Base-by-base conservation (phyloP, 208 protist genomes). In the Leptomonas pyrrhocoris region DNA sequence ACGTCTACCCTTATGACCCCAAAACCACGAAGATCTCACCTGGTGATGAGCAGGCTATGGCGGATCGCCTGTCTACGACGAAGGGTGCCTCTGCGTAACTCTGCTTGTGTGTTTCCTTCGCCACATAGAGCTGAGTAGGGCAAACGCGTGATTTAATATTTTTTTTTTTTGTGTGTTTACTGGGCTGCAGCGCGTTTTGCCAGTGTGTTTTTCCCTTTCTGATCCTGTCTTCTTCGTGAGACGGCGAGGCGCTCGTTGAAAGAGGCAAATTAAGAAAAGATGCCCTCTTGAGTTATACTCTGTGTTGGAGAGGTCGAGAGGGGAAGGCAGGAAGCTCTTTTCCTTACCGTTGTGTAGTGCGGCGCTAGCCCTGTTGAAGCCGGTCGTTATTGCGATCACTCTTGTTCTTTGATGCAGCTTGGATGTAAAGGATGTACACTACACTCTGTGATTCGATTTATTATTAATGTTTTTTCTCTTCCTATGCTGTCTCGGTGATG, bases 1-100 rank as follows among this genome's bases (percentile, higher is more conserved):
- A 92, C 61, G 87, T 95, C 27, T 93, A 92, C 48, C 87, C 87
- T n/a, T 80, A 91, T 68, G 90, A 93, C 65, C 88, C 87, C 3
- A 90, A 87, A 78, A 77, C 57, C 36, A 73, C 65, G 4, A 92
- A 69, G 42, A 93, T 95, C n/a, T 84, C 79, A 12, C 75, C 49
- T 25, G 51, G 61, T 5, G 79, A 89, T 13, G 76, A 88, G 63
- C 73, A 86, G 42, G 85, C 77, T 25, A 92, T 92, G 84, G 90
- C 87, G 46, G 78, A 87, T 34, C 87, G 90, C 42, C 81, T 95
- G 15, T 93, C 85, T 15, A 93, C 86, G 23, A 89, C 69, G 28
- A 84, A 82, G 42, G 75, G 75, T n/a, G 51, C 23, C 34, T 4
- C 49, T 45, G 61, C 61, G 18, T 67, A 57, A 19, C 45, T 50